Percentiles rank a stretch among this genome's conserved stretches.
Evolutionary conservation across 2,329 filamentous ascomycete species (phyloP).

Genomic region (Neofusicoccum kwambonambiense): DNA sequence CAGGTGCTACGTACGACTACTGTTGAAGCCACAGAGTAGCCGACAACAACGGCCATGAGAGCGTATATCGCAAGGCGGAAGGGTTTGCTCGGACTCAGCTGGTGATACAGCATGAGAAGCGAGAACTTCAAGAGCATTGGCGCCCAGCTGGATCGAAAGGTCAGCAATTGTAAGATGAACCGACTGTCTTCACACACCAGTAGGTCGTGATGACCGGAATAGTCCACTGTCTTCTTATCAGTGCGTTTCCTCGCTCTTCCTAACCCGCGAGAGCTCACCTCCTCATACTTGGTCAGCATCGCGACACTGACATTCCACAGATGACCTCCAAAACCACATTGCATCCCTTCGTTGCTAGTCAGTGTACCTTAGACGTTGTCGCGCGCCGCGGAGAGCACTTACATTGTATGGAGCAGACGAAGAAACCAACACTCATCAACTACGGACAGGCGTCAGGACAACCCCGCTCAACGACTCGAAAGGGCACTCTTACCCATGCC

Average conservation of each 20-base stretch:
- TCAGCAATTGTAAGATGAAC: not conserved
- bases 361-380: not conserved
- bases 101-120: not conserved
- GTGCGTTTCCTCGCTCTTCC: not conserved
- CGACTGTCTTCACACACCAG: not conserved
- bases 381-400: not conserved
- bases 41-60: not conserved
- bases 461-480: too few species aligned
- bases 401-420: conserved; percentile 1
- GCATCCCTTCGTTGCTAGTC: not conserved
- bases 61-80: not conserved
- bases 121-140: conserved; percentile 4
- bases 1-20: not conserved
- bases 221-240: not conserved
- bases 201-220: not conserved
- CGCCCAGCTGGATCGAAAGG: not conserved
- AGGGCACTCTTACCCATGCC: not conserved
- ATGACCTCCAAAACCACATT: conserved; percentile 1
- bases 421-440: not conserved
- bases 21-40: not conserved
- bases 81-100: not conserved
- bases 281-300: not conserved
- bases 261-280: not conserved
- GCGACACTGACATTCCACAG: not conserved
- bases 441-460: not conserved